These are phyloP conservation scores for Drechslerella dactyloides DNA, from an alignment of 2,329 filamentous ascomycete genomes.

Conservation along the genomic window DNA sequence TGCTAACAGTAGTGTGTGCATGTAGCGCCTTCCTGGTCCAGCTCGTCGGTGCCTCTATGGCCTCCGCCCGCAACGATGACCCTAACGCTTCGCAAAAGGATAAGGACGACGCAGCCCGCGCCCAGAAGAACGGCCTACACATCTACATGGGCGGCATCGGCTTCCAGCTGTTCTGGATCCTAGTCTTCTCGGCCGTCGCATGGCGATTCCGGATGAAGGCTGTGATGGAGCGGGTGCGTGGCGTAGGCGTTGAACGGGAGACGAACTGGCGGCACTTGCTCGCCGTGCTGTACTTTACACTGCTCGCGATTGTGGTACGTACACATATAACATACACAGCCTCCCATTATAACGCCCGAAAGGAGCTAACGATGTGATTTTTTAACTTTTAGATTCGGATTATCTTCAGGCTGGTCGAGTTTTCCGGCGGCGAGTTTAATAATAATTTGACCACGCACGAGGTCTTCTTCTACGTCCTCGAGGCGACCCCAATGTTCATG, in stretches of 20 bases:
- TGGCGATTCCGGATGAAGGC: conserved; percentile 56
- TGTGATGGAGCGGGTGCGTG: conserved; percentile 10
- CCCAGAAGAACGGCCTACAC: conserved; percentile 57
- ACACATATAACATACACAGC: too few species aligned
- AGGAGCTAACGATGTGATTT: too few species aligned
- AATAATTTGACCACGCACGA: conserved; percentile 60
- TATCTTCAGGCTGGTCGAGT: conserved; percentile 68
- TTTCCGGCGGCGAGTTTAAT: conserved; percentile 60
- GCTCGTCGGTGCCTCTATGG: conserved; percentile 58
- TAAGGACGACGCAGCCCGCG: conserved; percentile 53
- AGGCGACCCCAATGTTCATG: conserved; percentile 66
- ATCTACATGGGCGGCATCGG: conserved; percentile 65
- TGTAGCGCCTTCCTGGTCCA: conserved; percentile 61
- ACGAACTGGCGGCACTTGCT: conserved; percentile 55
- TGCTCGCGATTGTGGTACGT: conserved; percentile 58
- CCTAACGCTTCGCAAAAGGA: conserved; percentile 58
- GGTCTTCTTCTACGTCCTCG: conserved; percentile 63
- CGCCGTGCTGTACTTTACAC: conserved; percentile 57
- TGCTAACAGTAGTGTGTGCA: conserved; percentile 15
- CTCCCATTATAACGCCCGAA: too few species aligned
- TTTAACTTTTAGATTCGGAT: conserved; percentile 67
- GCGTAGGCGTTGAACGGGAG: conserved; percentile 15
- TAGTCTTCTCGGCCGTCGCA: conserved; percentile 60
- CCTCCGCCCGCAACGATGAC: conserved; percentile 52
- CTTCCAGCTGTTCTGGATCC: conserved; percentile 63